A percentile compares a stretch with the other conserved stretches of the same genome.
These are phyloP conservation scores for Lactifluus volemus DNA, from an alignment of 768 basidiomycete genomes.

Conservation along the genomic window DNA sequence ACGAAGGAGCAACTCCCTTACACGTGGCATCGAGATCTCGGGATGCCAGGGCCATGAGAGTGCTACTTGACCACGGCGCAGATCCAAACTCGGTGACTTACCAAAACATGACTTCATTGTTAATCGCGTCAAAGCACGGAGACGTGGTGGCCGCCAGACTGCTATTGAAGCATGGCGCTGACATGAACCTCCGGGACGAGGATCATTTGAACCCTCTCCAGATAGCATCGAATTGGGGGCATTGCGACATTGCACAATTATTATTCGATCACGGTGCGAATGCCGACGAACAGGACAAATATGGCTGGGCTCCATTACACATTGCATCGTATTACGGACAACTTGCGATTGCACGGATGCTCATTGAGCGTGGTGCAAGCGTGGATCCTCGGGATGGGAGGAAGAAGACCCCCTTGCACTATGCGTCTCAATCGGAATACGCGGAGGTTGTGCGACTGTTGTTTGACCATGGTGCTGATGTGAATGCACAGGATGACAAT, in stretches of 20 bases:
- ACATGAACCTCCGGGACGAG: not conserved
- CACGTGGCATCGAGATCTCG: not conserved
- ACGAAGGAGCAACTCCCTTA: not conserved
- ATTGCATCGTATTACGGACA: too few relatives aligned
- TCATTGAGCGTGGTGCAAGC: too few relatives aligned
- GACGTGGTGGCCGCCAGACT: too few relatives aligned
- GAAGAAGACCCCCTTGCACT: too few relatives aligned
- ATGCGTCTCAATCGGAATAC: not conserved
- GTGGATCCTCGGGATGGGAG: too few relatives aligned
- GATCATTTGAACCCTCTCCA: not conserved
- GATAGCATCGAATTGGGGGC: too few relatives aligned
- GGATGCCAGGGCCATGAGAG: too few relatives aligned
- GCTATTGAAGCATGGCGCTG: not conserved
- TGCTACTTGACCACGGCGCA: too few relatives aligned
- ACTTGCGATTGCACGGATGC: too few relatives aligned
- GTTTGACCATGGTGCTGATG: not conserved
- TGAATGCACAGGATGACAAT: not conserved
- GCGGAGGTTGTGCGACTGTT: not conserved
- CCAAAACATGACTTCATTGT: not conserved
- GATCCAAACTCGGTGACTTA: too few relatives aligned
- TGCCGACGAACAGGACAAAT: not conserved
- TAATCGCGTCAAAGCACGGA: not conserved
- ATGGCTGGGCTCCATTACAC: not conserved
- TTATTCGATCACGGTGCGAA: not conserved
- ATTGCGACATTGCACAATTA: not conserved